phyloP scores from a whole-genome alignment of 192 early-diverging fungal genomes.

The Chytriomyces sp. region DNA sequence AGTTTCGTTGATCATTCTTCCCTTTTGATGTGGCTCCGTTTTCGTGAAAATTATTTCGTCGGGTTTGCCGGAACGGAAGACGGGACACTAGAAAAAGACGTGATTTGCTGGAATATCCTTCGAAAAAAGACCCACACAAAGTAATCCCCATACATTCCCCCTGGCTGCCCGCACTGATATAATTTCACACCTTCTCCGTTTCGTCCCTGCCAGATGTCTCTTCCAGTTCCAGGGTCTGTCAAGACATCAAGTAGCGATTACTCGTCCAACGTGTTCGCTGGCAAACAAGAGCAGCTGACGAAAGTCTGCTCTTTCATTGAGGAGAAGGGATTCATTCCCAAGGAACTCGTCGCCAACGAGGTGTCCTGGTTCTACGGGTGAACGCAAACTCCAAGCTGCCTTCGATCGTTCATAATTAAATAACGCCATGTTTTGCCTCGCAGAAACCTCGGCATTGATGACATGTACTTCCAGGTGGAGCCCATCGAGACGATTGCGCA shows the following conservation, averaged over 20 bases:
- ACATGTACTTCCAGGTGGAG: conserved; percentile 97
- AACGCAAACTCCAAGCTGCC: conserved; percentile 12
- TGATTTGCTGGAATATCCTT: too few relatives aligned
- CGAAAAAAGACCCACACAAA: too few relatives aligned
- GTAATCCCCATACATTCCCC: too few relatives aligned
- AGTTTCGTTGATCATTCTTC: too few relatives aligned
- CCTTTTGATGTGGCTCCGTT: too few relatives aligned
- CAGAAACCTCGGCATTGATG: conserved; percentile 96
- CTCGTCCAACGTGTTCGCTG: conserved; percentile 81
- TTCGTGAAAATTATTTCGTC: too few relatives aligned
- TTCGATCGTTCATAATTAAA: not conserved
- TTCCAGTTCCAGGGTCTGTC: conserved; percentile 41
- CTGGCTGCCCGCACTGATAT: too few relatives aligned
- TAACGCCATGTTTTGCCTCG: not conserved
- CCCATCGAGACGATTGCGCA: conserved; percentile 87
- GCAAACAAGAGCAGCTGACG: conserved; percentile 90
- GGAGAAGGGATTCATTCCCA: conserved; percentile 88
- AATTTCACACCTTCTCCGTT: too few relatives aligned
- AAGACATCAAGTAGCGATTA: conserved; percentile 38
- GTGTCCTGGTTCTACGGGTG: conserved; percentile 96
- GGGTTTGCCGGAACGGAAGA: too few relatives aligned
- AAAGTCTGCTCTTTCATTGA: conserved; percentile 83
- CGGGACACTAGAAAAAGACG: too few relatives aligned
- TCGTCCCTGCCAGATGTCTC: conserved; percentile 36
- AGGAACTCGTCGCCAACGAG: conserved; percentile 86